Percentiles rank a stretch among this genome's conserved stretches.
These are phyloP conservation scores for Aspergillus hancockii DNA, from an alignment of 495 filamentous ascomycete species.

Conservation along the genomic window DNA sequence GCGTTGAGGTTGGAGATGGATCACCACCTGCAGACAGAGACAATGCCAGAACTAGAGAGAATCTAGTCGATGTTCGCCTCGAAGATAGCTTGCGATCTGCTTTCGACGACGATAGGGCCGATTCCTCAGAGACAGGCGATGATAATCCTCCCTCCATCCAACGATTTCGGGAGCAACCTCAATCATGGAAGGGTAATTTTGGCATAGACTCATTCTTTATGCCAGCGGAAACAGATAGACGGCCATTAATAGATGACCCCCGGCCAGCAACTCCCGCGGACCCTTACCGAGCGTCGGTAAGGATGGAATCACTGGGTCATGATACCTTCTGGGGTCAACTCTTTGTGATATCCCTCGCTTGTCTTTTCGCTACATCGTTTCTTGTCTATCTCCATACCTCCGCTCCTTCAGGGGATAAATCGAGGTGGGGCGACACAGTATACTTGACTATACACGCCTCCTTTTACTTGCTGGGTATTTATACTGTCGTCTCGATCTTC, in stretches of 20 bases:
- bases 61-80: conserved; percentile 86
- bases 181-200: conserved; percentile 30
- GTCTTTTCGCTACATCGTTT: conserved; percentile 81
- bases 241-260: conserved; percentile 35
- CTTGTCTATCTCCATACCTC: conserved; percentile 87
- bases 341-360: conserved; percentile 80
- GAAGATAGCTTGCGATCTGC: conserved; percentile 59
- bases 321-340: conserved; percentile 92
- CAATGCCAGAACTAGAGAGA: conserved; percentile 62
- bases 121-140: conserved; percentile 60
- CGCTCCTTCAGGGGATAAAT: conserved; percentile 58
- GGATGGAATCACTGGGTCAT: conserved; percentile 62
- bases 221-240: conserved; percentile 49
- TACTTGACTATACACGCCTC: conserved; percentile 86
- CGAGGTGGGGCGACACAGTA: conserved; percentile 82
- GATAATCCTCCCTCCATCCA: conserved; percentile 85
- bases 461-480: conserved; percentile 83
- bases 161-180: conserved; percentile 65
- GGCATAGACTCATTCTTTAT: conserved; percentile 40
- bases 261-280: conserved; percentile 45
- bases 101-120: conserved; percentile 50
- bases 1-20: conserved; percentile 32
- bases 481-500: conserved; percentile 85
- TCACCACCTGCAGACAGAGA: conserved; percentile 40
- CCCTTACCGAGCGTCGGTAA: conserved; percentile 41